Conservation (phyloP, 228 moss, liverwort and hornwort genomes). For the Sphagnum fallax region DNA sequence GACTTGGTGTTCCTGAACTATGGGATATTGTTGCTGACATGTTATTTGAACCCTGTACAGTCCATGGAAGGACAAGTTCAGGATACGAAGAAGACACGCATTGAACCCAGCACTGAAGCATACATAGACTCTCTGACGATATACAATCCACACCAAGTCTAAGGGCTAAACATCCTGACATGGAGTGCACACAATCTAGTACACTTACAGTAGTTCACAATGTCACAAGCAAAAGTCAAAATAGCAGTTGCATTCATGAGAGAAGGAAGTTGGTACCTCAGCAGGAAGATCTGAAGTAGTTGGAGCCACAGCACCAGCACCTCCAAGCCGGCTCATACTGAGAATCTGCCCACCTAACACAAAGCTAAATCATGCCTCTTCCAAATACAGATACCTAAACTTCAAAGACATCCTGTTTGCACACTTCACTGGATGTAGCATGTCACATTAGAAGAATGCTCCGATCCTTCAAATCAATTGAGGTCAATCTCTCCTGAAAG, state of each 20-base stretch:
- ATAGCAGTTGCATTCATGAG: neutral
- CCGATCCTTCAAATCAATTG: neutral
- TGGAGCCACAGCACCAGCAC: conserved; percentile 88
- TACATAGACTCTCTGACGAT: too few relatives aligned
- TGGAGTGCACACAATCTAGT: neutral
- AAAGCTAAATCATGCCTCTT: neutral
- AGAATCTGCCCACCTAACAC: conserved; percentile 48
- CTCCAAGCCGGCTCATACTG: conserved; percentile 97
- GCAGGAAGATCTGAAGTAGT: conserved; percentile 71
- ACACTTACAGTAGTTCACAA: neutral
- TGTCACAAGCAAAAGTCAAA: neutral
- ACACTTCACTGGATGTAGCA: neutral
- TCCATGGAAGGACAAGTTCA: neutral
- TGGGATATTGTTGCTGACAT: conserved; percentile 65
- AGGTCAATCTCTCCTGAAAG: neutral
- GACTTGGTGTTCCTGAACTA: conserved; percentile 47
- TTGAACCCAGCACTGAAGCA: neutral
- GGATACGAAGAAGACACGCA: neutral
- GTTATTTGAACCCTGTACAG: conserved; percentile 64
- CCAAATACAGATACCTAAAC: neutral
- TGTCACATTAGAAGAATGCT: neutral
- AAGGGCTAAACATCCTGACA: too few relatives aligned
- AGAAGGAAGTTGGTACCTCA: conserved; percentile 52
- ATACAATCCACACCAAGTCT: too few relatives aligned
- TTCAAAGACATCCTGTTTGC: neutral